A percentile compares a stretch with the other conserved stretches of the same genome.
phyloP scores from a whole-genome alignment of 169 alveolate genomes.

The Eimeria praecox region DNA sequence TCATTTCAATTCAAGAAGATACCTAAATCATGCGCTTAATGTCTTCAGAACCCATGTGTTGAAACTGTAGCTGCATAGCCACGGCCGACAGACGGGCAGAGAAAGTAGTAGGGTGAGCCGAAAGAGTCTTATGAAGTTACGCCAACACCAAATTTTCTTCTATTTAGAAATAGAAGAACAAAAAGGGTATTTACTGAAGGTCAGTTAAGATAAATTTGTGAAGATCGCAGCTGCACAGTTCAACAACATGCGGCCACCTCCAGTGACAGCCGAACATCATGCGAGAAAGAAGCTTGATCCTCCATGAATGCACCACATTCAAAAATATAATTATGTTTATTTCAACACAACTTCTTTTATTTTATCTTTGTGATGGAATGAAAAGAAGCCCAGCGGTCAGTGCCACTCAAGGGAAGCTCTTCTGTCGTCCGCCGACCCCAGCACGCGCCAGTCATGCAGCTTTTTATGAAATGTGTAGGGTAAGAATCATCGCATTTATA shows the following conservation, averaged over 20 bases:
- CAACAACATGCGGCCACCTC: conserved; percentile 2
- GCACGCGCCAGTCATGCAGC: neutral
- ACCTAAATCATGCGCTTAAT: neutral
- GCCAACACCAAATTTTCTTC: neutral
- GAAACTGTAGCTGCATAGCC: neutral
- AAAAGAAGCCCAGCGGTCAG: neutral
- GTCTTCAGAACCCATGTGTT: neutral
- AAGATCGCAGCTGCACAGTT: neutral
- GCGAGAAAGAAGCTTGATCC: neutral
- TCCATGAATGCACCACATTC: neutral
- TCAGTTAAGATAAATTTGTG: neutral
- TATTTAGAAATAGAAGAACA: neutral
- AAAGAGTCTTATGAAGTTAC: neutral
- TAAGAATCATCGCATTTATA: neutral
- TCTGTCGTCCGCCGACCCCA: conserved; percentile 20
- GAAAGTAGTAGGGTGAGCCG: neutral
- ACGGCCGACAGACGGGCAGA: conserved; percentile 28
- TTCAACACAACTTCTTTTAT: neutral
- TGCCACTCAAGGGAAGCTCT: neutral
- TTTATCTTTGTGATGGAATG: neutral
- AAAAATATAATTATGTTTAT: neutral
- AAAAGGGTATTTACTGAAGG: neutral
- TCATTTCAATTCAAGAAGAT: conserved; percentile 19
- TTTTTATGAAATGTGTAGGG: neutral
- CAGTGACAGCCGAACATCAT: neutral